Percentiles rank a stretch among this genome's conserved stretches.
Conservation (phyloP, 129 eudicot species). For the Kitagawia praeruptora region DNA sequence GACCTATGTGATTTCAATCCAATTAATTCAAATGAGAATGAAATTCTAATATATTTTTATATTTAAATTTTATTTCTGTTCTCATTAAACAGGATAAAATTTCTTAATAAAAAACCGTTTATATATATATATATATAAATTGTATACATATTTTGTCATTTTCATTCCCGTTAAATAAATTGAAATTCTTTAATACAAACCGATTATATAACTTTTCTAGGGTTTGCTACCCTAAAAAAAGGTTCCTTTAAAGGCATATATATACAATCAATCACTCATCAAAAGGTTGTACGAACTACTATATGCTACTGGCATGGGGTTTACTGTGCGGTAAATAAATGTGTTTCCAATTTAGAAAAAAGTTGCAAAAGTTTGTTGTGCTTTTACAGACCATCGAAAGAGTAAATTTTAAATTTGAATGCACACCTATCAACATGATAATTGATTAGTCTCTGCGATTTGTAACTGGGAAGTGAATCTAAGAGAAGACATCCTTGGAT, state of each 20-base stretch:
- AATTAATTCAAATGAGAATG: too few relatives aligned
- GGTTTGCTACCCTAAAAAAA: background rate
- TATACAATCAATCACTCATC: background rate
- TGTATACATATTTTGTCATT: too few relatives aligned
- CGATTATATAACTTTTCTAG: background rate
- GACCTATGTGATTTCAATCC: too few relatives aligned
- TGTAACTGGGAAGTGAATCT: conserved; percentile 6
- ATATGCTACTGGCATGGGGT: background rate
- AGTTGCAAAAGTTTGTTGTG: conserved; percentile 10
- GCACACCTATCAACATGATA: background rate
- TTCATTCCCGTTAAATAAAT: too few relatives aligned
- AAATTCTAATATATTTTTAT: too few relatives aligned
- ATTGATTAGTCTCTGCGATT: background rate
- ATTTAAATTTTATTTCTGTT: too few relatives aligned
- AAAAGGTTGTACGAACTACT: background rate
- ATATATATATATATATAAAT: too few relatives aligned
- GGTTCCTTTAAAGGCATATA: background rate
- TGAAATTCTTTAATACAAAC: too few relatives aligned
- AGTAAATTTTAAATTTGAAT: conserved; percentile 11
- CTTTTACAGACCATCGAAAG: conserved; percentile 9
- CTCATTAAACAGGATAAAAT: too few relatives aligned
- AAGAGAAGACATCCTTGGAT: conserved; percentile 14
- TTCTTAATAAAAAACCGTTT: too few relatives aligned
- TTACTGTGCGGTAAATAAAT: conserved; percentile 13
- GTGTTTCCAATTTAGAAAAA: conserved; percentile 14